Base-by-base conservation (phyloP, 192 early-diverging fungal species). In the Podochytrium sp. region DNA sequence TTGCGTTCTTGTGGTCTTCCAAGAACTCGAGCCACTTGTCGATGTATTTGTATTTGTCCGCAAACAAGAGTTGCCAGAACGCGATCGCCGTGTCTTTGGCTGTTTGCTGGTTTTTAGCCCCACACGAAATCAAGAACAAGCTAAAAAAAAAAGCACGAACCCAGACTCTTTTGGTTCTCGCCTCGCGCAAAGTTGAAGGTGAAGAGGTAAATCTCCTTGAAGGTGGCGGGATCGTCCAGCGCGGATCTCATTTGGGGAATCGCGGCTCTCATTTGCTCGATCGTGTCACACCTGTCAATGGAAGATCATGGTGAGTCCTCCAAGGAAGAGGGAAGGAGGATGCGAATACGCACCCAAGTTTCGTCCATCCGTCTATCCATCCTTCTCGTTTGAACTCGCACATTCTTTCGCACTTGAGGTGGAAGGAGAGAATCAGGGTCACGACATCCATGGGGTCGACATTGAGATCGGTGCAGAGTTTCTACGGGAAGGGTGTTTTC, bases 381-480 rank as follows among this genome's bases (percentile, higher is more conserved):
- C 83, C 91, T 12, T 82, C 51, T 27, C 87, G 79, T 25, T 81
- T 85, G 67, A 93, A 94, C 69, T 92, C 91, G 65, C 90, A 87
- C 91, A 93, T 93, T 29, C 77, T 79, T 65, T 91, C 82, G 29
- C 88, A 85, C 42, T 85, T 81, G 6, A 95, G 71, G 63, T 93
- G 86, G 75, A 81, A 89, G 10, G 92, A 86, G 27, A 94, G 70
- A 25, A 92, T 85, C 2, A 94, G 73, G 66, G 90, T 88, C 33
- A 91, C 92, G 39, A 89, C 82, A 51, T 92, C 87, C 25, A 84
- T 84, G 12, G 92, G 92, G 60, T 91, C 92, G 43, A 95, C 86
- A 20, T 81, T 83, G 50, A 95, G 79, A 71, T 91, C 92, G 29
- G 77, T 71, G 66, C 90, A 92, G 25, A 91, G 84, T 62, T 85